phyloP scores from a whole-genome alignment of 345 rosid species.

The Conringia planisiliqua region DNA sequence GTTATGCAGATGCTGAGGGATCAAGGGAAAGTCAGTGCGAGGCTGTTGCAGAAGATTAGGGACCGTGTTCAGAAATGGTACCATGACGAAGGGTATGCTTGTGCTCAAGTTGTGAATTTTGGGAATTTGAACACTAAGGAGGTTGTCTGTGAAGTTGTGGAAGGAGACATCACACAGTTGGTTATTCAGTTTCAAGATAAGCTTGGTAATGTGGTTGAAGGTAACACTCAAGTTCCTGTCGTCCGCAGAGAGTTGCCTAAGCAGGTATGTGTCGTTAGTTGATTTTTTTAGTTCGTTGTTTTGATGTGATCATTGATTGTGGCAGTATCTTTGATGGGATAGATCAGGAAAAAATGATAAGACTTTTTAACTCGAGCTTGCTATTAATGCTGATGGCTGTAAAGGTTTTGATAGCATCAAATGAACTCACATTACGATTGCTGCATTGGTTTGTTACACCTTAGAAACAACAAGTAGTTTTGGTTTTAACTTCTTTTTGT shows the following conservation, averaged over 20 bases:
- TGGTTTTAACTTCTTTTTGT: not conserved
- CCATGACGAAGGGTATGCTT: constrained; percentile 92
- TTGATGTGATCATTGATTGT: not conserved
- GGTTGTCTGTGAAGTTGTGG: constrained; percentile 98
- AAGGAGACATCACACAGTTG: constrained; percentile 90
- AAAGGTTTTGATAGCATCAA: not conserved
- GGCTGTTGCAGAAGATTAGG: constrained; percentile 88
- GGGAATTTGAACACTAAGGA: constrained; percentile 92
- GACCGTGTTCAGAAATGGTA: constrained; percentile 97
- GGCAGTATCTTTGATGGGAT: not conserved
- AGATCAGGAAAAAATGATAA: not conserved
- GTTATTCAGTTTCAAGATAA: constrained; percentile 84
- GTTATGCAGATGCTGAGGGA: constrained; percentile 71
- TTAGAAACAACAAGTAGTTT: not conserved
- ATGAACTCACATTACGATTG: not conserved
- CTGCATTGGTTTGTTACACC: not conserved
- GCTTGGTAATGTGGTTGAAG: constrained; percentile 94
- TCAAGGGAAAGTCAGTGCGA: constrained; percentile 82
- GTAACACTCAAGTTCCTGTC: constrained; percentile 75
- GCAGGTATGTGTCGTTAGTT: constrained; percentile 44
- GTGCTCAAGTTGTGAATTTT: constrained; percentile 96
- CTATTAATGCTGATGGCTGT: not conserved
- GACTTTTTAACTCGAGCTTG: not conserved
- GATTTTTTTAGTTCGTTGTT: not conserved
- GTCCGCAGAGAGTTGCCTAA: constrained; percentile 82